Percentiles rank a stretch among this genome's conserved stretches.
Evolutionary conservation across 305 asterid species (phyloP).

Genomic region (Solanum chacoense): DNA sequence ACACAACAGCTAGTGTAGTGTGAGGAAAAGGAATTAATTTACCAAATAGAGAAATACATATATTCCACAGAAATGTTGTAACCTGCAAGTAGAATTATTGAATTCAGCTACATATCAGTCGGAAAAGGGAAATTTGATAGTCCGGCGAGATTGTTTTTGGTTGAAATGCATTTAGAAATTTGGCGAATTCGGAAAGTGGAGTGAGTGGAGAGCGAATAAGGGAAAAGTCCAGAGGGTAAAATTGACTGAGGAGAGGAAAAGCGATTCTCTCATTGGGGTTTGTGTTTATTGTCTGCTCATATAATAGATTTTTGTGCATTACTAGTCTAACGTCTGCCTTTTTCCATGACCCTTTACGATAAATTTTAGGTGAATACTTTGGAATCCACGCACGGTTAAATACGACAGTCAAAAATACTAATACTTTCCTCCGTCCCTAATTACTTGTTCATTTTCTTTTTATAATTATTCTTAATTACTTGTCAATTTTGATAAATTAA

Average conservation of each 20-base stretch:
- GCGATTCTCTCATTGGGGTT: neutral
- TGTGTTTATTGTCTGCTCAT: neutral
- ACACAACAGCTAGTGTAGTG: neutral
- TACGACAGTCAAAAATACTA: neutral
- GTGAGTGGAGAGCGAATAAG: neutral
- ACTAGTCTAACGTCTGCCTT: constrained; percentile 15
- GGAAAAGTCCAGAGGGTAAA: constrained; percentile 6
- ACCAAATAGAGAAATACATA: constrained; percentile 7
- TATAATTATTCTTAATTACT: too few relatives aligned
- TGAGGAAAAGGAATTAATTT: neutral
- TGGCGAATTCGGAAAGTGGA: neutral
- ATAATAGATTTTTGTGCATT: constrained; percentile 18
- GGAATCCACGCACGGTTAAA: constrained; percentile 1
- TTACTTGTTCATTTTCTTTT: too few relatives aligned
- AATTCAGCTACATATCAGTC: neutral
- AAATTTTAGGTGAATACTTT: constrained; percentile 16
- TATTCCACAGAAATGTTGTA: neutral
- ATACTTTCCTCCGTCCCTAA: neutral
- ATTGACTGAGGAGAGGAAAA: constrained; percentile 6
- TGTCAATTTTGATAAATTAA: too few relatives aligned
- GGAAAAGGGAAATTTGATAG: neutral
- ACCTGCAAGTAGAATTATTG: neutral
- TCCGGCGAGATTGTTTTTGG: neutral
- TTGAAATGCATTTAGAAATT: neutral
- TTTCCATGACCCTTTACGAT: constrained; percentile 37